Conservation (phyloP, 2,329 filamentous ascomycete species). For the Trichoderma pleuroti region DNA sequence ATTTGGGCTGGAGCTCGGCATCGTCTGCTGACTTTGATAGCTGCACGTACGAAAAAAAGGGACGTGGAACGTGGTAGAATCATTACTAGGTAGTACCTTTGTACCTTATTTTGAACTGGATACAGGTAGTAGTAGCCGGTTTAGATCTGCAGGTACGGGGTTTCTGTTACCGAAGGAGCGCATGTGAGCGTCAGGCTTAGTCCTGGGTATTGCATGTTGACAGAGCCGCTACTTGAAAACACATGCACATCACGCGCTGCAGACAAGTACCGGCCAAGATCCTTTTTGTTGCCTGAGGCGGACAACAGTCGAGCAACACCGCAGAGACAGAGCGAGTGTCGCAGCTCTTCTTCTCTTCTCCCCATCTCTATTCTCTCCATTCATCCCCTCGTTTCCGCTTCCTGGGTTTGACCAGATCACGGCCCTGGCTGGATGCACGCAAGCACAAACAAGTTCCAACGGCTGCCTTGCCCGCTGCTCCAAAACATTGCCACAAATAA, state of each 20-base stretch:
- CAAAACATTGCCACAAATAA: not conserved
- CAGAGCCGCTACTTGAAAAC: not conserved
- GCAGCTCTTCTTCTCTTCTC: not conserved
- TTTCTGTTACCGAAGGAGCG: constrained; percentile 2
- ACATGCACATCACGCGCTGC: not conserved
- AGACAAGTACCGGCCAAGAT: not conserved
- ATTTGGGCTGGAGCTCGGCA: not conserved
- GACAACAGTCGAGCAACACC: not conserved
- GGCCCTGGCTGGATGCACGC: not conserved
- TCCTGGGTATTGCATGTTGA: not conserved
- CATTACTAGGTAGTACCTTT: not conserved
- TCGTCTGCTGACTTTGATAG: not conserved
- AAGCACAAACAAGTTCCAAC: not conserved
- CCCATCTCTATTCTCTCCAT: not conserved
- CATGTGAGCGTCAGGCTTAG: too few species aligned
- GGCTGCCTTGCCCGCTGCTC: not conserved
- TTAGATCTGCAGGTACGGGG: constrained; percentile 7
- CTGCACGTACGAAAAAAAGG: not conserved
- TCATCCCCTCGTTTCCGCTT: not conserved
- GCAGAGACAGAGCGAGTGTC: too few species aligned
- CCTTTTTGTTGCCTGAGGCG: not conserved
- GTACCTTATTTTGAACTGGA: not conserved
- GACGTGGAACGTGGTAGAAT: not conserved
- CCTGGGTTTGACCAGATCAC: not conserved
- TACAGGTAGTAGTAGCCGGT: not conserved